Evolutionary conservation across 2,329 filamentous ascomycete genomes (phyloP), one percentile per base, ranked within the genome.

Genomic region (Penicillium sp.): DNA sequence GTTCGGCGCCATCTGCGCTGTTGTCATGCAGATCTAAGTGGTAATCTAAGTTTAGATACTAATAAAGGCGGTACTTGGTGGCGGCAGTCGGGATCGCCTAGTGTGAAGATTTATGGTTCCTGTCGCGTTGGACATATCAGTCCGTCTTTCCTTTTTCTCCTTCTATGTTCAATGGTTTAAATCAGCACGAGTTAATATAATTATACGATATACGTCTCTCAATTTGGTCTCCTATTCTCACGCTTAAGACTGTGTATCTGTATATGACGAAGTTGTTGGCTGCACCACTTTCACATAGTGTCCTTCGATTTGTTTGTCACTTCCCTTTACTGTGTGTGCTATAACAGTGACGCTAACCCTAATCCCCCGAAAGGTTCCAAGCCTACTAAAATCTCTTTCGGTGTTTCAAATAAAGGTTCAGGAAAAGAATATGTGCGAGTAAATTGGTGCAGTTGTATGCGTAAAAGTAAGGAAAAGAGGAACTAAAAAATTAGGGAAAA

Each of bases 1-100:
- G n/a, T 51, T 70, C 29, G 67, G 67, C 44, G 65, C 64, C 27
- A 38, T 67, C 34, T 55, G 49, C 46, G 60, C 62, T 21, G 53
- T 60, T 50, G 63, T 60, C 36, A 61, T 70, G 60, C 65, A 68
- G 57, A 48, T 68, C 45, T 68, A 62, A 66, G 51, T 56, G 21
- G n/a, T 2, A 4, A 41, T 16, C 5, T 27, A 4, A 15, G 10
- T 39, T 31, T 38, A 27, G 9, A 34, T 27, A 29, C 7, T 19
- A 21, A 4, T 52, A 25, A 19, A 29, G 33, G 31, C 34, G 27
- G 16, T 50, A n/a, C 11, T 33, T 36, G 33, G 38, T 47, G 27
- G 33, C 34, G 41, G 41, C 29, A 34, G 33, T 46, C 38, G 34
- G 38, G 23, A 41, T 54, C 23, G 15, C 19, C 34, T n/a, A 31